These are phyloP conservation scores for Sordariomycetes sp. DNA, from an alignment of 2,329 filamentous ascomycete genomes.

Conservation along the genomic window DNA sequence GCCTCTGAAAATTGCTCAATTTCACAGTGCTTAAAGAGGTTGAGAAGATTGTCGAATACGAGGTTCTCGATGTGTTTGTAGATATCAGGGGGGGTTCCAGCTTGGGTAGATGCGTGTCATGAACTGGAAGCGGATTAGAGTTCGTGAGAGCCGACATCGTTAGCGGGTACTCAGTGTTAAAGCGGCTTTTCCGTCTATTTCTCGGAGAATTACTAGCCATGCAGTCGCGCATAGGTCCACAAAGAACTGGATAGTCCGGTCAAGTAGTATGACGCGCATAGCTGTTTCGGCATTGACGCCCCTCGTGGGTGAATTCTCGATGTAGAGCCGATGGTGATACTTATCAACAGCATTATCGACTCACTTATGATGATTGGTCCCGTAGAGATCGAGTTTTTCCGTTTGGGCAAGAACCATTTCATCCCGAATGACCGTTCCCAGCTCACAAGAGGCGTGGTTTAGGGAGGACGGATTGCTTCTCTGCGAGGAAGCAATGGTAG, in stretches of 20 bases:
- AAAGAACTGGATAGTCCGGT: background rate
- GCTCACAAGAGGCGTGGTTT: background rate
- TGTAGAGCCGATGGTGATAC: background rate
- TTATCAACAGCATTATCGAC: background rate
- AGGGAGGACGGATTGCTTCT: background rate
- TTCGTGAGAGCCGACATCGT: background rate
- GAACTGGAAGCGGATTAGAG: background rate
- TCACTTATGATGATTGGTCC: background rate
- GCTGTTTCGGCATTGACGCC: background rate
- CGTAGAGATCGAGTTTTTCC: background rate
- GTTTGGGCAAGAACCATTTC: background rate
- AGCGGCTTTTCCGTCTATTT: background rate
- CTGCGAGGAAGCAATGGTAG: background rate
- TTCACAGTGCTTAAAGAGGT: background rate
- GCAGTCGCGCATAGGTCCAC: background rate
- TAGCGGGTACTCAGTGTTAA: background rate
- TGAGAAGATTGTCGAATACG: background rate
- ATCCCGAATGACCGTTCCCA: background rate
- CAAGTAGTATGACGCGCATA: background rate
- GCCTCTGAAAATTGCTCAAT: background rate
- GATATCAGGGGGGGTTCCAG: background rate
- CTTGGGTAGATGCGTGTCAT: background rate
- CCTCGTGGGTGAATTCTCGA: background rate
- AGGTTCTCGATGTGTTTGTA: background rate
- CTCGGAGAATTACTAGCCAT: background rate